These are phyloP conservation scores for Starmerella gropengiesseri DNA, from an alignment of 805 yeast species.

Conservation along the genomic window DNA sequence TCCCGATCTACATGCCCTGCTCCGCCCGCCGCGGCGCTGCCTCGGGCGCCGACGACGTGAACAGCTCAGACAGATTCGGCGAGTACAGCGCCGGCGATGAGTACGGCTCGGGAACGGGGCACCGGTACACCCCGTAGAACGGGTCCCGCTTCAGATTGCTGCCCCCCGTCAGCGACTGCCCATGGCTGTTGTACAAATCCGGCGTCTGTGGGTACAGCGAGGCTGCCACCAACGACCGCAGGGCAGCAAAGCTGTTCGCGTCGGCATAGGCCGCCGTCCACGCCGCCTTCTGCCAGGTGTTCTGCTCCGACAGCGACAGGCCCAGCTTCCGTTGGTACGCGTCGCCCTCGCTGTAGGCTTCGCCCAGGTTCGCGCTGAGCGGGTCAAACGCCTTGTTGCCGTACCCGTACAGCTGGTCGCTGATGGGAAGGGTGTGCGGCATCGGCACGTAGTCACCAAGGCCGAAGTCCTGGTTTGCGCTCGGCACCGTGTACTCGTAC, in stretches of 20 bases:
- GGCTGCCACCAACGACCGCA: background rate
- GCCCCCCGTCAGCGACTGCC: slow-evolving; percentile 1
- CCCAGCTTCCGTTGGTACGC: background rate
- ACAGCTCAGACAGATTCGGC: no score
- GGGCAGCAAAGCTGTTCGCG: background rate
- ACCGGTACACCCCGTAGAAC: slow-evolving; percentile 2
- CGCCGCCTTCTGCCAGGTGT: slow-evolving; percentile 5
- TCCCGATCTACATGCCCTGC: no score
- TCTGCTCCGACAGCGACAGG: background rate
- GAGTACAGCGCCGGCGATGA: no score
- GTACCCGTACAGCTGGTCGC: background rate
- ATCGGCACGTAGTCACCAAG: background rate
- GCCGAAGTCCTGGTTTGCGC: background rate
- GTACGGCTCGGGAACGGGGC: no score
- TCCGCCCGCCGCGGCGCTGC: no score
- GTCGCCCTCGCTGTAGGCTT: background rate
- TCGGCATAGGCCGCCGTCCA: background rate
- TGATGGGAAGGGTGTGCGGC: background rate
- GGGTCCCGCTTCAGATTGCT: background rate
- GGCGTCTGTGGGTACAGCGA: background rate
- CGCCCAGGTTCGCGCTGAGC: background rate
- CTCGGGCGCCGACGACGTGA: no score
- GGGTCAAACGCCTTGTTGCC: background rate
- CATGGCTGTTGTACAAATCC: background rate
- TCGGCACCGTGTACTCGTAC: background rate